Evolutionary conservation across 148 eudicot species (phyloP).

Genomic region (Fagopyrum esculentum): DNA sequence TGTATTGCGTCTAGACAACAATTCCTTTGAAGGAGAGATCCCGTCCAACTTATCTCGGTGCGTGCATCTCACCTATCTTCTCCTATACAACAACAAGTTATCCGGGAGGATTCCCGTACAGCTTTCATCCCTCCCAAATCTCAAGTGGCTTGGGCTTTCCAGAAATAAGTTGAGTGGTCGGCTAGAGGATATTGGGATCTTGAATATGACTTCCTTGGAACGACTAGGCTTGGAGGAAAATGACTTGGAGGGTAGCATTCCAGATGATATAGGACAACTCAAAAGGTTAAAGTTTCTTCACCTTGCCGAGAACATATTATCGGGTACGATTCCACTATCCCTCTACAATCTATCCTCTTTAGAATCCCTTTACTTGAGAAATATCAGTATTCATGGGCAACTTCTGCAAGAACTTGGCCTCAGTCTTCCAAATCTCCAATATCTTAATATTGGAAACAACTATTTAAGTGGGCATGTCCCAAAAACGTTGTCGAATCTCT

Average conservation of each 20-base stretch:
- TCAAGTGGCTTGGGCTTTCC: background rate
- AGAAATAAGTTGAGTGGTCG: constrained; percentile 25
- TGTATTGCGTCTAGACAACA: no score
- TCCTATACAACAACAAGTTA: constrained; percentile 13
- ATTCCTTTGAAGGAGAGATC: constrained; percentile 1
- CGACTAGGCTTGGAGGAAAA: background rate
- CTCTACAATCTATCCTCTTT: constrained; percentile 23
- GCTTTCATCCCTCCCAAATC: constrained; percentile 19
- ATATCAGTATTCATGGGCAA: constrained; percentile 19
- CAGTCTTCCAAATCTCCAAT: constrained; percentile 12
- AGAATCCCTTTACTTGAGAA: background rate
- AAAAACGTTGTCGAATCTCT: background rate
- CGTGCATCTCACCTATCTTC: background rate
- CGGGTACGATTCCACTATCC: constrained; percentile 24
- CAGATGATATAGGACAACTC: background rate
- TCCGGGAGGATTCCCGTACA: constrained; percentile 19
- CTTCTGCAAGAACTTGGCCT: constrained; percentile 23
- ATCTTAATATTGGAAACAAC: background rate
- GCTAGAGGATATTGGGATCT: background rate
- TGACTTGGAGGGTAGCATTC: background rate
- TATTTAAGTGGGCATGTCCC: background rate
- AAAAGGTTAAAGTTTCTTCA: background rate
- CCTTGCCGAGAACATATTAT: constrained; percentile 9
- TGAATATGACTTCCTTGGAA: constrained; percentile 2
- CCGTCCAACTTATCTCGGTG: constrained; percentile 18